Conservation (phyloP, 768 basidiomycete genomes). For the Cystobasidium tubakii region DNA sequence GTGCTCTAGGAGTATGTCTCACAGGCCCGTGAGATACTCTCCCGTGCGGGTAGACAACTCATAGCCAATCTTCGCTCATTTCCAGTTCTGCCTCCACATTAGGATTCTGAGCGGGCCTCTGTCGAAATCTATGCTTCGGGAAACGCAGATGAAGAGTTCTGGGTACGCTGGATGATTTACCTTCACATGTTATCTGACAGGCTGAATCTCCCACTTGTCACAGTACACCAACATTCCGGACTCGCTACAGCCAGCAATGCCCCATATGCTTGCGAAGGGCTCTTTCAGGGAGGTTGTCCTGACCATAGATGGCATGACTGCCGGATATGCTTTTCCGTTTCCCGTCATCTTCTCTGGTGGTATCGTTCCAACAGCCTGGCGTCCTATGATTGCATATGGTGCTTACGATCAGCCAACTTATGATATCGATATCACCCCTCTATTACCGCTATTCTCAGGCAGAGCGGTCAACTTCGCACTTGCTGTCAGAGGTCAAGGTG, state of each 20-base stretch:
- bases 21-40: too few species aligned
- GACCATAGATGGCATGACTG: conserved; percentile 56
- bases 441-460: conserved; percentile 64
- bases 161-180: conserved; percentile 50
- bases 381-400: conserved; percentile 70
- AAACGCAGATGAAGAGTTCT: conserved; percentile 63
- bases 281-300: conserved; percentile 63
- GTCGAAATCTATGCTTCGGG: conserved; percentile 69
- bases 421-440: conserved; percentile 70
- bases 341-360: conserved; percentile 64
- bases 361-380: conserved; percentile 66
- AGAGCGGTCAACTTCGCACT: conserved; percentile 56
- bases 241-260: neutral
- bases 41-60: too few species aligned
- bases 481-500: conserved; percentile 56
- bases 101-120: conserved; percentile 61
- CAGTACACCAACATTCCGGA: conserved; percentile 56
- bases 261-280: conserved; percentile 45
- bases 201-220: neutral
- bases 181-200: neutral
- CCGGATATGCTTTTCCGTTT: conserved; percentile 60
- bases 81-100: too few species aligned
- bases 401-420: conserved; percentile 72
- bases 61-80: too few species aligned
- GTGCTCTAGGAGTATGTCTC: too few species aligned